phyloP scores from a whole-genome alignment of 192 early-diverging fungal species.

The Phycomyces blakesleeanus region DNA sequence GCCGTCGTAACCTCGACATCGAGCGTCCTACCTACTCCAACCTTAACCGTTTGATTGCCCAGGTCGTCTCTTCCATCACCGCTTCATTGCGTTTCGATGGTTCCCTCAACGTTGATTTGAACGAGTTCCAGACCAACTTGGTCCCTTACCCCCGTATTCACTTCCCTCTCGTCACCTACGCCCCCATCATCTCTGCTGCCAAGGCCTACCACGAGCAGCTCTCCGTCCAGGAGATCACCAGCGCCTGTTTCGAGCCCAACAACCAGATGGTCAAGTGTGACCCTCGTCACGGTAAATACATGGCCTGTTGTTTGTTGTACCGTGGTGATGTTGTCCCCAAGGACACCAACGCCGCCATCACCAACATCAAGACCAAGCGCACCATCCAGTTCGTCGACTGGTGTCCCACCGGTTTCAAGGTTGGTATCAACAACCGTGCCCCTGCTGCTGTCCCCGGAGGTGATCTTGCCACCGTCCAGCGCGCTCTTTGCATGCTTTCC shows the following conservation, averaged over 20 bases:
- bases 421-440: conserved; percentile 38
- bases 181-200: conserved; percentile 83
- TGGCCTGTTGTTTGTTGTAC: conserved; percentile 80
- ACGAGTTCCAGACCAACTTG: conserved; percentile 86
- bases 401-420: conserved; percentile 96
- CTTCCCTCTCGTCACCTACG: conserved; percentile 96
- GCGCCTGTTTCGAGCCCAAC: conserved; percentile 79
- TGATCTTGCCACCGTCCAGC: conserved; percentile 76
- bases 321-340: conserved; percentile 75
- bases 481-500: conserved; percentile 86
- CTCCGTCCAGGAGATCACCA: conserved; percentile 82
- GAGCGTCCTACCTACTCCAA: conserved; percentile 58
- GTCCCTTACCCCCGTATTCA: conserved; percentile 99
- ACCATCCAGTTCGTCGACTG: conserved; percentile 85
- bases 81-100: conserved; percentile 84
- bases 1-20: conserved; percentile 60
- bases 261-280: conserved; percentile 96
- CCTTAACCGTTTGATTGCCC: conserved; percentile 63
- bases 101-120: conserved; percentile 92
- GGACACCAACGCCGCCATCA: conserved; percentile 74
- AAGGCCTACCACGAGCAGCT: conserved; percentile 81
- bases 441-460: conserved; percentile 63
- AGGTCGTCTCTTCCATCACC: conserved; percentile 71
- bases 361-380: conserved; percentile 63
- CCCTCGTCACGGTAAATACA: conserved; percentile 93